These are phyloP conservation scores for Pythium rhizo-oryzae DNA, from an alignment of 352 stramenopile genomes.

Conservation along the genomic window DNA sequence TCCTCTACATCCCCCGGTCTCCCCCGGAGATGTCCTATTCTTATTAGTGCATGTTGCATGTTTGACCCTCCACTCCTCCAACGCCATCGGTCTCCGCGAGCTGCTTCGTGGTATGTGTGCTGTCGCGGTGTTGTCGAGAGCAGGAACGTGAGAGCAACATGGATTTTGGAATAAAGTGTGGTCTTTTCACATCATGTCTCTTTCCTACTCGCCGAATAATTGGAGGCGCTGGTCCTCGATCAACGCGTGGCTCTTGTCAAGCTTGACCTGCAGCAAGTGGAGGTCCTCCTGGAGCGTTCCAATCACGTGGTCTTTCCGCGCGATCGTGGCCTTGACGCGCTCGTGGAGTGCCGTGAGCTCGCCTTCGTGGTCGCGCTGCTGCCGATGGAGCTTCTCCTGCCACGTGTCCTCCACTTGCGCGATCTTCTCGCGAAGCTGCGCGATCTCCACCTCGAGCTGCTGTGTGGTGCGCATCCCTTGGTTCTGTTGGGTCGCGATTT, in stretches of 20 bases:
- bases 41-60: conserved; percentile 22
- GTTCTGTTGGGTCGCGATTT: conserved; percentile 40
- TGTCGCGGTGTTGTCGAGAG: background rate
- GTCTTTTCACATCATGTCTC: conserved; percentile 3
- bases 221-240: conserved; percentile 77
- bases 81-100: background rate
- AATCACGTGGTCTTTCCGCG: conserved; percentile 70
- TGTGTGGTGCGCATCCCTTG: conserved; percentile 44
- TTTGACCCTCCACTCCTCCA: background rate
- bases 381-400: conserved; percentile 43
- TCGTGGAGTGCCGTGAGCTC: conserved; percentile 69
- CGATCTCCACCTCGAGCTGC: conserved; percentile 48
- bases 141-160: background rate
- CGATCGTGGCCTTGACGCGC: conserved; percentile 66
- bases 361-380: conserved; percentile 56
- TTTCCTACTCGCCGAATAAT: conserved; percentile 53
- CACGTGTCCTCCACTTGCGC: conserved; percentile 42
- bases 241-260: conserved; percentile 73
- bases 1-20: conserved; percentile 3
- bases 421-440: conserved; percentile 50
- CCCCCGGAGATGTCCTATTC: conserved; percentile 3
- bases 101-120: background rate
- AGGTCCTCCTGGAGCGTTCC: conserved; percentile 66
- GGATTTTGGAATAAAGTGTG: too few species aligned
- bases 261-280: conserved; percentile 70